A percentile compares a stretch with the other conserved stretches of the same genome.
phyloP scores from a whole-genome alignment of 1,284 basidiomycete species.

The Leucoagaricus sp. region DNA sequence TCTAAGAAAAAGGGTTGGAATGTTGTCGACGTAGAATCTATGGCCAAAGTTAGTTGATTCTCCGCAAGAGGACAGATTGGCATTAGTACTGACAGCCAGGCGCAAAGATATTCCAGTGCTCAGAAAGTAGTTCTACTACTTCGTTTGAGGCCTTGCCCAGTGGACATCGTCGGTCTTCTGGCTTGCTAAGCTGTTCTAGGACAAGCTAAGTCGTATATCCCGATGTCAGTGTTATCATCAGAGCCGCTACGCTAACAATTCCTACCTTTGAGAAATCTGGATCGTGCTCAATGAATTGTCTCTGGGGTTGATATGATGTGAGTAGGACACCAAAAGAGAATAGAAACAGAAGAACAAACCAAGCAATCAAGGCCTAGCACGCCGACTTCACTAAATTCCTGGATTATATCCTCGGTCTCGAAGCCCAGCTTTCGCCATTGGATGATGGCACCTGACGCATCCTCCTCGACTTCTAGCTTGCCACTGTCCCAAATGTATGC shows the following conservation, averaged over 20 bases:
- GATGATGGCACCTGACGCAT: slow-evolving; percentile 46
- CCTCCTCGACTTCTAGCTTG: slow-evolving; percentile 53
- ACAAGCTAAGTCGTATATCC: slow-evolving; percentile 53
- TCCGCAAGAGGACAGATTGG: not conserved
- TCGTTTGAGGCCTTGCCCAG: slow-evolving; percentile 87
- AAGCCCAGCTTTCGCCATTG: slow-evolving; percentile 87
- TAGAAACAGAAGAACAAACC: slow-evolving; percentile 42
- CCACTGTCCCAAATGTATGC: slow-evolving; percentile 74
- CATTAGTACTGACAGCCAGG: slow-evolving; percentile 61
- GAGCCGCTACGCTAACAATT: not conserved
- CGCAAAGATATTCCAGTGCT: slow-evolving; percentile 83
- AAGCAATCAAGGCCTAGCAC: slow-evolving; percentile 86
- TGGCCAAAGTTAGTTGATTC: slow-evolving; percentile 4
- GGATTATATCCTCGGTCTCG: slow-evolving; percentile 73
- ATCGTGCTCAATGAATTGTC: slow-evolving; percentile 71
- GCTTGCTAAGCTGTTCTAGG: slow-evolving; percentile 82
- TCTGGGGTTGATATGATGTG: slow-evolving; percentile 37
- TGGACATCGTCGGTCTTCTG: slow-evolving; percentile 80
- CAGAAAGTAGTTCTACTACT: slow-evolving; percentile 85
- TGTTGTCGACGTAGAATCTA: slow-evolving; percentile 79
- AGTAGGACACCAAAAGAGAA: not conserved
- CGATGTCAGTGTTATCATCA: not conserved
- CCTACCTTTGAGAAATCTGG: slow-evolving; percentile 81
- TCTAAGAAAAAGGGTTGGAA: slow-evolving; percentile 93
- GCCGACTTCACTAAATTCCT: slow-evolving; percentile 85